A percentile compares a stretch with the other conserved stretches of the same genome.
Evolutionary conservation across 306 rosid species (phyloP).

Genomic region (Gleditsia sinensis): DNA sequence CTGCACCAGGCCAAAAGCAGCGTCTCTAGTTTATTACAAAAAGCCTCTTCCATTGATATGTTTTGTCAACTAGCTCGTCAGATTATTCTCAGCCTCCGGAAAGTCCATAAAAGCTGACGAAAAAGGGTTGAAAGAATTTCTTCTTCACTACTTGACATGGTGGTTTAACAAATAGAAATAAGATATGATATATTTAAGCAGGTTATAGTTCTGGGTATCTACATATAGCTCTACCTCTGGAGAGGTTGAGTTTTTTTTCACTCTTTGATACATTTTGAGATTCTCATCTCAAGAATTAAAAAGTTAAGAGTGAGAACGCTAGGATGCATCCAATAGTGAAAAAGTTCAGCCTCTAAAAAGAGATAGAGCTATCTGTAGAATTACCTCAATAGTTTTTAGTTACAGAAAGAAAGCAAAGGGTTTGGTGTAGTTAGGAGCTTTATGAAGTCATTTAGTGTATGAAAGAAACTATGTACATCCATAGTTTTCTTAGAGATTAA

Average conservation of each 20-base stretch:
- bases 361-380: background rate
- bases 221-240: background rate
- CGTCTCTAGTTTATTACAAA: conserved; percentile 32
- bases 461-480: conserved; percentile 3
- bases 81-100: too few species aligned
- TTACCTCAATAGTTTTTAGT: conserved; percentile 4
- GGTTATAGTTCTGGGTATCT: background rate
- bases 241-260: background rate
- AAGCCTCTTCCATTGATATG: conserved; percentile 7
- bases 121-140: too few species aligned
- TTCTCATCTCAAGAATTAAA: background rate
- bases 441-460: conserved; percentile 19
- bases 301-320: background rate
- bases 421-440: conserved; percentile 22
- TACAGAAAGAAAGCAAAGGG: conserved; percentile 25
- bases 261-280: background rate
- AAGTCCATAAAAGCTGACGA: too few species aligned
- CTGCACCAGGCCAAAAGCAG: too few species aligned
- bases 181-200: conserved; percentile 1
- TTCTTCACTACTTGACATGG: conserved; percentile 30
- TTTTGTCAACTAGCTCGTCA: conserved; percentile 33
- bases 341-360: background rate
- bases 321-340: background rate
- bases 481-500: conserved; percentile 24
- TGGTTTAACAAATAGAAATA: conserved; percentile 3